phyloP scores from a whole-genome alignment of 345 rosid genomes.

The Salix caprea region DNA sequence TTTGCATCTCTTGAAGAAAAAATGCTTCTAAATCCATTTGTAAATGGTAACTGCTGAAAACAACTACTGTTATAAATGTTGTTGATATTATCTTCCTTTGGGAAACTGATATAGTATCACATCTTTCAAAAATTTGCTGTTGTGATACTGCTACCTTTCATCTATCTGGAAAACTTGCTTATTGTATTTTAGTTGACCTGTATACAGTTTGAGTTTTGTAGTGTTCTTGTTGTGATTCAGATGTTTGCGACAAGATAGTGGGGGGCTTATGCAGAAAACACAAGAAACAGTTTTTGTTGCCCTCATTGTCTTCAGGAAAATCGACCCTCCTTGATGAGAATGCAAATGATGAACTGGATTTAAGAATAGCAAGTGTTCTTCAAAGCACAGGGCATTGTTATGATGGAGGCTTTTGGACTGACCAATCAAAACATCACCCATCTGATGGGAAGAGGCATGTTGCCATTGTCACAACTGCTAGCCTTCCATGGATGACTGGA shows the following conservation, averaged over 20 bases:
- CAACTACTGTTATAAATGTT: neutral
- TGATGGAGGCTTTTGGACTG: slow-evolving; percentile 90
- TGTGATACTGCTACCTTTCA: neutral
- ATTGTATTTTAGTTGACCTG: neutral
- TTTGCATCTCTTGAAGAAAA: neutral
- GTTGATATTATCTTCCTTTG: neutral
- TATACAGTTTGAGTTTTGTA: neutral
- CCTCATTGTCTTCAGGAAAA: slow-evolving; percentile 55
- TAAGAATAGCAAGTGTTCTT: slow-evolving; percentile 86
- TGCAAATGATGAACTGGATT: slow-evolving; percentile 64
- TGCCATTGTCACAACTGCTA: slow-evolving; percentile 93
- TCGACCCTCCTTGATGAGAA: slow-evolving; percentile 49
- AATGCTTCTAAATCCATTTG: neutral
- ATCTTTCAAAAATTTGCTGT: neutral
- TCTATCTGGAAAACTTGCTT: neutral
- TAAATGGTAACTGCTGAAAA: neutral
- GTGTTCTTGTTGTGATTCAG: slow-evolving; percentile 38
- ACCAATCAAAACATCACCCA: slow-evolving; percentile 45
- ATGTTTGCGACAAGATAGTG: slow-evolving; percentile 74
- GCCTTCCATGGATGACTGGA: slow-evolving; percentile 99
- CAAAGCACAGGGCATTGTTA: slow-evolving; percentile 91
- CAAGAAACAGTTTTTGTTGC: slow-evolving; percentile 61
- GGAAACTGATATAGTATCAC: neutral
- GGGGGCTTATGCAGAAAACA: slow-evolving; percentile 77
- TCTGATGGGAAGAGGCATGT: slow-evolving; percentile 74